These are phyloP conservation scores for Botryobasidium botryosum DNA, from an alignment of 768 basidiomycete genomes.

Conservation along the genomic window DNA sequence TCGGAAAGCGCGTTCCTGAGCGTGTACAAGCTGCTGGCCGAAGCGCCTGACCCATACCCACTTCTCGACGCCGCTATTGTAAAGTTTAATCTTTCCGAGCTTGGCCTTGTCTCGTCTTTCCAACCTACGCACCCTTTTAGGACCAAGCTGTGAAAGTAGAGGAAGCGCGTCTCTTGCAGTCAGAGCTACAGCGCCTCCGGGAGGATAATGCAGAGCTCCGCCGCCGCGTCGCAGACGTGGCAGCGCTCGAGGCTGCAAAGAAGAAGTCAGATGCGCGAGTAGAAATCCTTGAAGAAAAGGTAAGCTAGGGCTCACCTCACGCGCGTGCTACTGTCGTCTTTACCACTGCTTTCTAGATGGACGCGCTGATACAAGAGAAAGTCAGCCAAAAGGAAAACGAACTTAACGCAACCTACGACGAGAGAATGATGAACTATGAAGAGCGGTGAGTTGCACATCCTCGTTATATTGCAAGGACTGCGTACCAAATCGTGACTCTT, in stretches of 20 bases:
- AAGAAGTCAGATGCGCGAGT: conserved; percentile 57
- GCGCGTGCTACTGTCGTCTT: background rate
- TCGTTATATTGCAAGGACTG: background rate
- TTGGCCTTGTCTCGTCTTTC: background rate
- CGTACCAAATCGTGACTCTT: background rate
- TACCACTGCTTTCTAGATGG: conserved; percentile 62
- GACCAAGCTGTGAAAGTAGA: conserved; percentile 87
- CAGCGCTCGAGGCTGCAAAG: conserved; percentile 46
- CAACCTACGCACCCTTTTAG: conserved; percentile 23
- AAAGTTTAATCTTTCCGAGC: conserved; percentile 15
- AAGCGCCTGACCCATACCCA: conserved; percentile 95
- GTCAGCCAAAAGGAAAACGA: conserved; percentile 91
- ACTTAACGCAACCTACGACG: conserved; percentile 91
- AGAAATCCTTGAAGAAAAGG: conserved; percentile 74
- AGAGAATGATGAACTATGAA: conserved; percentile 88
- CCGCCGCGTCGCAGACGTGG: conserved; percentile 46
- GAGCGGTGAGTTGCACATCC: conserved; percentile 46
- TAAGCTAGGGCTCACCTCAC: conserved; percentile 17
- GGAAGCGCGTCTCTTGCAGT: conserved; percentile 62
- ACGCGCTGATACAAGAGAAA: conserved; percentile 76
- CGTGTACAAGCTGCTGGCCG: conserved; percentile 90
- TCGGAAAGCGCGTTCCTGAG: conserved; percentile 95
- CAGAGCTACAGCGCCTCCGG: conserved; percentile 50
- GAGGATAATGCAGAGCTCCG: conserved; percentile 75
- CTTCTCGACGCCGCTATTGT: conserved; percentile 88